These are phyloP conservation scores for Paxillus rubicundulus DNA, from an alignment of 768 basidiomycete genomes.

Conservation along the genomic window DNA sequence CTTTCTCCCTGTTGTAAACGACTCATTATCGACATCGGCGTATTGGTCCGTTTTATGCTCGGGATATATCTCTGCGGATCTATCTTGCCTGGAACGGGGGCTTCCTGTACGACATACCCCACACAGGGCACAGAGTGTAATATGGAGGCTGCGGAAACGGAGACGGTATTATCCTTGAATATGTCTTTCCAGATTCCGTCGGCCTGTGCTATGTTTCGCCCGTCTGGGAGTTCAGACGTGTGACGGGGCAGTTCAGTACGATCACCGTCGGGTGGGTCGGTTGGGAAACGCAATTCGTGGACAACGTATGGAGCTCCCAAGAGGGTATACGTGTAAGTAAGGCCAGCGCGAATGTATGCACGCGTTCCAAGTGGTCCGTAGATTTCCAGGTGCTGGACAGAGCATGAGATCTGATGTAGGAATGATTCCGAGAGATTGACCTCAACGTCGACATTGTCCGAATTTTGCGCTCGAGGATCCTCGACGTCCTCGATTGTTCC, in stretches of 20 bases:
- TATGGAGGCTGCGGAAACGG: slow-evolving; percentile 77
- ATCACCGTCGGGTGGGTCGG: slow-evolving; percentile 56
- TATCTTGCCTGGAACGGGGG: slow-evolving; percentile 73
- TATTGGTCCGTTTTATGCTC: slow-evolving; percentile 65
- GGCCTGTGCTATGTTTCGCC: slow-evolving; percentile 59
- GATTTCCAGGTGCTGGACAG: slow-evolving; percentile 65
- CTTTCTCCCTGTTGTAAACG: slow-evolving; percentile 63
- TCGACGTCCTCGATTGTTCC: slow-evolving; percentile 55
- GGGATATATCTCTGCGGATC: slow-evolving; percentile 65
- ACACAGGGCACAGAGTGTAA: slow-evolving; percentile 78
- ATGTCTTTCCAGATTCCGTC: slow-evolving; percentile 68
- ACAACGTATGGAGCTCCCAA: slow-evolving; percentile 71
- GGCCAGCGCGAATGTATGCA: slow-evolving; percentile 68
- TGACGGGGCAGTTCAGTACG: slow-evolving; percentile 46
- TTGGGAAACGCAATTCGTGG: slow-evolving; percentile 72
- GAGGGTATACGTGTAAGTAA: slow-evolving; percentile 66
- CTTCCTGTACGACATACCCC: slow-evolving; percentile 73
- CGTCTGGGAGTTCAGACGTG: slow-evolving; percentile 52
- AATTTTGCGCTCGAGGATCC: slow-evolving; percentile 50
- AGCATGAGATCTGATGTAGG: slow-evolving; percentile 8
- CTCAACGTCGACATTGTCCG: slow-evolving; percentile 4
- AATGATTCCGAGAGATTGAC: slow-evolving; percentile 11
- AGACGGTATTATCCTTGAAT: slow-evolving; percentile 51
- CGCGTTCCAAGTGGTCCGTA: slow-evolving; percentile 86
- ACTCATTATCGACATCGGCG: slow-evolving; percentile 65